Conservation (phyloP, 768 basidiomycete species). For the Mycena indigotica region DNA sequence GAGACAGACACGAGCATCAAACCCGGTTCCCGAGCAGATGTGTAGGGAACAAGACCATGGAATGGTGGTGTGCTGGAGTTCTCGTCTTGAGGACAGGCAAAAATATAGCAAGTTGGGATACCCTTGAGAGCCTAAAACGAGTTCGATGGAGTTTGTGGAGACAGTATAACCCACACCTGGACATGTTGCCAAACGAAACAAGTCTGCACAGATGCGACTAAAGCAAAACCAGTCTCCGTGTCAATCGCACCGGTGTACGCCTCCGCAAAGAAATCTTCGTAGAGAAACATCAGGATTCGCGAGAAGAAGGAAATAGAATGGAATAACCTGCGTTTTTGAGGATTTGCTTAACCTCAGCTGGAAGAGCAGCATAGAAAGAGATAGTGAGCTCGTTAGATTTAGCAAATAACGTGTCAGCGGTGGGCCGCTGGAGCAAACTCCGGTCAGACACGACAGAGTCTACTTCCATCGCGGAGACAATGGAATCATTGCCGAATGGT, state of each 20-base stretch:
- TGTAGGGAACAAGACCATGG: slow-evolving; percentile 70
- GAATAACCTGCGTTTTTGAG: slow-evolving; percentile 67
- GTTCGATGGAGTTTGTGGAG: slow-evolving; percentile 3
- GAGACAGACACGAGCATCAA: slow-evolving; percentile 73
- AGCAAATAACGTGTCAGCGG: slow-evolving; percentile 57
- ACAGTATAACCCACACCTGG: slow-evolving; percentile 43
- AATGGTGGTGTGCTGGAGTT: slow-evolving; percentile 46
- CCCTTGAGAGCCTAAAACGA: slow-evolving; percentile 57
- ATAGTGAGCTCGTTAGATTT: slow-evolving; percentile 73
- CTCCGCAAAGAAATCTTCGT: slow-evolving; percentile 72
- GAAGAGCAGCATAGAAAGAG: slow-evolving; percentile 68
- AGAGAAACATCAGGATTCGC: no score
- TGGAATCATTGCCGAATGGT: slow-evolving; percentile 42
- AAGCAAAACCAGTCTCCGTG: slow-evolving; percentile 69
- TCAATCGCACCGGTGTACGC: slow-evolving; percentile 74
- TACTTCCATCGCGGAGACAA: slow-evolving; percentile 65
- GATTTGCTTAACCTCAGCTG: slow-evolving; percentile 73
- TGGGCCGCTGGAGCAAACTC: slow-evolving; percentile 33
- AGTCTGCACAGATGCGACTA: slow-evolving; percentile 69
- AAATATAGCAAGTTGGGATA: slow-evolving; percentile 81
- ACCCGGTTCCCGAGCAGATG: slow-evolving; percentile 77
- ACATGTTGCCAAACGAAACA: slow-evolving; percentile 87
- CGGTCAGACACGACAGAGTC: slow-evolving; percentile 50
- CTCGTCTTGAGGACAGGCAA: slow-evolving; percentile 62
- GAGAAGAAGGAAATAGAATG: no score